A percentile compares a stretch with the other conserved stretches of the same genome.
These are phyloP conservation scores for Asclepias syriaca DNA, from an alignment of 257 asterid genomes.

Conservation along the genomic window DNA sequence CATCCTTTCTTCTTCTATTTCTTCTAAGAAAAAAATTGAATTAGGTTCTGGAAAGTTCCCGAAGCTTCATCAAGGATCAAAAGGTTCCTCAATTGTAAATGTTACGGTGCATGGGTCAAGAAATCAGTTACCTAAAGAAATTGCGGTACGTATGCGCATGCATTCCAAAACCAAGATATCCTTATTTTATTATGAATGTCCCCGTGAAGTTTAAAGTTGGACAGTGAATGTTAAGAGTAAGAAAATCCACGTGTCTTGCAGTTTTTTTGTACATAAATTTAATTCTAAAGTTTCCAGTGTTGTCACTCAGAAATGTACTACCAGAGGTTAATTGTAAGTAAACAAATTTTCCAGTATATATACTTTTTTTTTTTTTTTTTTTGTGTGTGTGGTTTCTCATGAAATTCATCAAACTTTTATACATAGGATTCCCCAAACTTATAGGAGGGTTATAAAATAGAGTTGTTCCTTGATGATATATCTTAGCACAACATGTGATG, in stretches of 20 bases:
- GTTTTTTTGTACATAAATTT: constrained; percentile 10
- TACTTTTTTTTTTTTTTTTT: no score
- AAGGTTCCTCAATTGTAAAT: background rate
- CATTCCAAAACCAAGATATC: constrained; percentile 1
- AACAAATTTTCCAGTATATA: no score
- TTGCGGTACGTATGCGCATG: constrained; percentile 7
- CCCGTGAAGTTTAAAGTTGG: background rate
- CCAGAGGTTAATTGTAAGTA: background rate
- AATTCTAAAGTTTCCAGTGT: background rate
- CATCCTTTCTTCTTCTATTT: background rate
- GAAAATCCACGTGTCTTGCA: constrained; percentile 13
- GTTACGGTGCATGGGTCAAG: constrained; percentile 8
- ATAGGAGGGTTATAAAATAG: no score
- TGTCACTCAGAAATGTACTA: constrained; percentile 7
- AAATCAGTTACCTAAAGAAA: constrained; percentile 6
- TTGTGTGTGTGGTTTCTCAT: no score
- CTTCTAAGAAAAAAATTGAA: constrained; percentile 7
- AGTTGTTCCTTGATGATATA: no score
- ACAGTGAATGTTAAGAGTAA: background rate
- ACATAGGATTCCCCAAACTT: no score
- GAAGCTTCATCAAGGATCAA: background rate
- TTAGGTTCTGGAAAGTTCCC: constrained; percentile 10
- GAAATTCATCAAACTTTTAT: no score
- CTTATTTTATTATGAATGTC: constrained; percentile 1
- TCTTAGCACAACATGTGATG: background rate